Base-by-base conservation (phyloP, 345 rosid genomes). In the Hirschfeldia incana region DNA sequence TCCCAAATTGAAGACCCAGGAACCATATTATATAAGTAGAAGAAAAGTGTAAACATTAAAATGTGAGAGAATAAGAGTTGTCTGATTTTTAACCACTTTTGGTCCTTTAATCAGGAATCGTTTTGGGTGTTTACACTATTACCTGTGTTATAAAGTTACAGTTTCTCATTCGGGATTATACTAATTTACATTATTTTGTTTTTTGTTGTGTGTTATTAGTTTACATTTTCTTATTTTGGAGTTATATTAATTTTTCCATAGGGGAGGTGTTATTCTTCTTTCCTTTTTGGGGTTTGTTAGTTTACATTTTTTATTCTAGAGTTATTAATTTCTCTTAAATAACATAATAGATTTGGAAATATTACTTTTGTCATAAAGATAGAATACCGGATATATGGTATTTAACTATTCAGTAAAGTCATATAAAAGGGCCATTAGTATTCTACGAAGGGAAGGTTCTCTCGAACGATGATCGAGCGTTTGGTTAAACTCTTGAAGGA, bases 1-100 rank as follows among this genome's bases (percentile, higher is more conserved):
- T 82, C 76, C 83, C 69, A 15, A 75, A 16, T 7, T 75, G 72
- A 69, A 85, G 67, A 58, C 77, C 79, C 17, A 76, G 26, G 76
- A 80, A 65, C 57, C 57, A 29, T 29, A 68, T 69, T 69, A 61
- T 73, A 61, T 49, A 80, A 42, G 67, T 57, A 69, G 70, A 62
- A 4, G 58, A 68, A 8, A 34, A 59, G 57, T 13, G 71, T 44
- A 60, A 30, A 62, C 60, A 15, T 42, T 36, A 29, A 62, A 63
- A 39, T 11, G 37, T 42, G 46, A 46, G 68, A 34, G 4, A 61
- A 21, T 44, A 26, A 68, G 75, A 74, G 58, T 13, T 39, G 61
- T 51, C 57, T 51, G 57, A 51, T 6, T 51, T 49, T 49, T n/a
- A 49, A 49, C 21, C 8, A n/a, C 57, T n/a, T 46, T 51, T 51